phyloP scores from a whole-genome alignment of 345 rosid species.

The Arabis alpina region DNA sequence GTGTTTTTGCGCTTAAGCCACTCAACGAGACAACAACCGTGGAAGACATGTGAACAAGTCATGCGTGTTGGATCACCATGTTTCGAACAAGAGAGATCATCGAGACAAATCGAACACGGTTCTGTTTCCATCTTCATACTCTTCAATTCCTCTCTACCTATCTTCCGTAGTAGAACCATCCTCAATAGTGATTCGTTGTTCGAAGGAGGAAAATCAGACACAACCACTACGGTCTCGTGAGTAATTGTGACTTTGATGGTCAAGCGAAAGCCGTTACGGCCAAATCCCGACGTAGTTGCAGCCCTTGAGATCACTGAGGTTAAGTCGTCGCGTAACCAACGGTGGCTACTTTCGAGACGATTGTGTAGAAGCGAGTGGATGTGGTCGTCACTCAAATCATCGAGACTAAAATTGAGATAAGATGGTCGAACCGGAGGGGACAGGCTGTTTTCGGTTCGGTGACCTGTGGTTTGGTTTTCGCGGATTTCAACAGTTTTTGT shows the following conservation, averaged over 20 bases:
- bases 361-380: not conserved
- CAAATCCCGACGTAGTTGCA: too few species aligned
- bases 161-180: not conserved
- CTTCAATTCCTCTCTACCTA: not conserved
- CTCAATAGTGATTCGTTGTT: not conserved
- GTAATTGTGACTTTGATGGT: too few species aligned
- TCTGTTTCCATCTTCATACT: conserved; percentile 25
- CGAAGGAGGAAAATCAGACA: too few species aligned
- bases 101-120: conserved; percentile 33
- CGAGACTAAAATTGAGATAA: not conserved
- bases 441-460: not conserved
- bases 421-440: not conserved
- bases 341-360: too few species aligned
- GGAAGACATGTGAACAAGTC: conserved; percentile 31
- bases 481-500: too few species aligned
- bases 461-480: too few species aligned
- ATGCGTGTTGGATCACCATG: not conserved
- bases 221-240: too few species aligned
- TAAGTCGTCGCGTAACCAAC: too few species aligned
- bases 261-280: too few species aligned
- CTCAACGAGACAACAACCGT: conserved; percentile 11
- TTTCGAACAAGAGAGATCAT: conserved; percentile 7
- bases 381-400: not conserved
- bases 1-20: conserved; percentile 26
- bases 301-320: too few species aligned